Conservation (phyloP, 78 protist species). For the Dictyostelium brefeldianum region DNA sequence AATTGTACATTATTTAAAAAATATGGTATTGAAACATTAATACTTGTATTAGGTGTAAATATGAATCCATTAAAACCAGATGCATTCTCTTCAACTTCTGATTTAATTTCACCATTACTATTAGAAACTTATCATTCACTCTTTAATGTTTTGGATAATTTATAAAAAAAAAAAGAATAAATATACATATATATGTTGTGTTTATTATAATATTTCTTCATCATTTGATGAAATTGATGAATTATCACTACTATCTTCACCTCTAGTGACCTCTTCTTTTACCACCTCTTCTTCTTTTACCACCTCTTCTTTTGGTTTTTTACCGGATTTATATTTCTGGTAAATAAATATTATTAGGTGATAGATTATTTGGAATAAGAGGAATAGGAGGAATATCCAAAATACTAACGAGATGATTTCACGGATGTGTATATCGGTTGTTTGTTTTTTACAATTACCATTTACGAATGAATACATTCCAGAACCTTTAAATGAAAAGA, state of each 20-base stretch:
- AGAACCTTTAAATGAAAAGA: neutral
- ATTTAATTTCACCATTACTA: conserved; percentile 34
- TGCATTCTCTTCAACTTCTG: neutral
- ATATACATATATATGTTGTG: no score
- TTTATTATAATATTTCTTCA: neutral
- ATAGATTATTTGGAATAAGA: neutral
- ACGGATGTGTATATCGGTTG: neutral
- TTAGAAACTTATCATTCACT: conserved; percentile 44
- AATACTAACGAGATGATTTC: conserved; percentile 18
- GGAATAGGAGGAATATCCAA: conserved; percentile 28
- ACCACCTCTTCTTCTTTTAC: neutral
- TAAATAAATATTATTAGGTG: neutral
- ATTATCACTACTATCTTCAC: no score
- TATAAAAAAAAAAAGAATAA: neutral
- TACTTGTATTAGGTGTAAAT: conserved; percentile 53
- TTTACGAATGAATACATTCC: conserved; percentile 63
- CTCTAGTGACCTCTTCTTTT: neutral
- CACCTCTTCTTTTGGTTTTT: neutral
- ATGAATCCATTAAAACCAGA: conserved; percentile 58
- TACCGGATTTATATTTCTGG: neutral
- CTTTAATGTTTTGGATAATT: conserved; percentile 47
- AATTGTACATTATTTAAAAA: neutral
- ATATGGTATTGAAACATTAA: conserved; percentile 34
- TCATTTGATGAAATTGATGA: neutral
- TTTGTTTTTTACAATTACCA: conserved; percentile 44